Evolutionary conservation across 148 eudicot species (phyloP).

Genomic region (Beta vulgaris): DNA sequence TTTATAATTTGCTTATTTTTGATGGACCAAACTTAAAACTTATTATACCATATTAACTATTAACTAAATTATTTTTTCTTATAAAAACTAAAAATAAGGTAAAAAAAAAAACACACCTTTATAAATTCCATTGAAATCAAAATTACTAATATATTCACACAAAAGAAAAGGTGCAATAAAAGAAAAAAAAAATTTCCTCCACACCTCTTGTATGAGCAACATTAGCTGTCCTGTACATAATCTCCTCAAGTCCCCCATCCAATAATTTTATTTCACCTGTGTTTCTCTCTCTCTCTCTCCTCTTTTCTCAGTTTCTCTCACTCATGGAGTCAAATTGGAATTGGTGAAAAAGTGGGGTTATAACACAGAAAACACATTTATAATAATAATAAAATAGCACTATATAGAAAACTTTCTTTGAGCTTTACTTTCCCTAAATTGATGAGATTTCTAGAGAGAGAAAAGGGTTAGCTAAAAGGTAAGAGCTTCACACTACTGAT

Average conservation of each 20-base stretch:
- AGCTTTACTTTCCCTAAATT: conserved; percentile 16
- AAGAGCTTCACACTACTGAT: not conserved
- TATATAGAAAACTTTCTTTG: conserved; percentile 14
- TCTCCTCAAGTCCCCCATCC: conserved; percentile 22
- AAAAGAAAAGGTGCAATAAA: not conserved
- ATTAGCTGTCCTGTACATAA: not conserved
- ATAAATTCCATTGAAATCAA: too few relatives aligned
- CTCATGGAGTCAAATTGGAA: conserved; percentile 7
- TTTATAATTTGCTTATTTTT: too few relatives aligned
- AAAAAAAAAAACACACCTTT: too few relatives aligned
- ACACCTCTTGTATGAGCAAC: conserved; percentile 22
- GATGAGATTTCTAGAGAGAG: conserved; percentile 9
- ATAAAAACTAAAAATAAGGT: too few relatives aligned
- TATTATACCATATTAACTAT: too few relatives aligned
- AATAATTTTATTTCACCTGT: conserved; percentile 14
- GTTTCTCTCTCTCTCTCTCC: not conserved
- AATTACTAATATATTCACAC: too few relatives aligned
- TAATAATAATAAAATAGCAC: too few relatives aligned
- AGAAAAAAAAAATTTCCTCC: conserved; percentile 6
- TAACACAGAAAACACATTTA: not conserved
- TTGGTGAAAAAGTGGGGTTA: conserved; percentile 10
- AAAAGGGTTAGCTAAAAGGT: conserved; percentile 21
- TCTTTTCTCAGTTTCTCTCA: not conserved
- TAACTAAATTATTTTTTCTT: too few relatives aligned
- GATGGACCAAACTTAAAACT: too few relatives aligned